phyloP scores from a whole-genome alignment of 2,329 filamentous ascomycete species.

The Tolypocladium sp. region DNA sequence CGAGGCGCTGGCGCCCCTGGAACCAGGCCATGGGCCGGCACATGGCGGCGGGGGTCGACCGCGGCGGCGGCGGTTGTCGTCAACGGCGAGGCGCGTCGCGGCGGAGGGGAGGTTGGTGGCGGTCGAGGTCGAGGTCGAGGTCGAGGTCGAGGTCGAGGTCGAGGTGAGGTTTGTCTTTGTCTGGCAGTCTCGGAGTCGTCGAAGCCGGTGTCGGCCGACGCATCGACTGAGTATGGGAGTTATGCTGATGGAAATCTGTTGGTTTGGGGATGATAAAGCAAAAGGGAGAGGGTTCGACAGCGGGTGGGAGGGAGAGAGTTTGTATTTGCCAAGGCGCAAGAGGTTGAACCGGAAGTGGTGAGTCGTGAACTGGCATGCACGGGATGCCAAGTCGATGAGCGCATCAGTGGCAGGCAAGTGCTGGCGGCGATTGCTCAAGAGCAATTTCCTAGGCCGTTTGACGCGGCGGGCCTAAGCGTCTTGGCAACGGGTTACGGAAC shows the following conservation, averaged over 20 bases:
- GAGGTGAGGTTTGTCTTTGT: not conserved
- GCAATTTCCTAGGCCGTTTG: no score
- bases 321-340: not conserved
- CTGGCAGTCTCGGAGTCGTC: not conserved
- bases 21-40: slow-evolving; percentile 8
- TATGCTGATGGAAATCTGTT: not conserved
- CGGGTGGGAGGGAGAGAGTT: not conserved
- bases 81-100: no score
- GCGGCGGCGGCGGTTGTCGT: no score
- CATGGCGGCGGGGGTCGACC: not conserved
- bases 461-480: no score
- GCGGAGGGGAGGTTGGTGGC: not conserved
- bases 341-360: no score
- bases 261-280: not conserved
- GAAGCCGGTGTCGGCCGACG: not conserved
- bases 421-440: no score
- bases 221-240: not conserved
- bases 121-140: not conserved
- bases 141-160: not conserved
- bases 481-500: no score
- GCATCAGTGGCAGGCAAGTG: no score
- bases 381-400: no score
- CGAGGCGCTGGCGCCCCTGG: slow-evolving; percentile 18
- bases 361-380: no score
- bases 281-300: not conserved